These are phyloP conservation scores for Neotropicomus parvogracilis DNA, from an alignment of 1,284 basidiomycete genomes.

Conservation along the genomic window DNA sequence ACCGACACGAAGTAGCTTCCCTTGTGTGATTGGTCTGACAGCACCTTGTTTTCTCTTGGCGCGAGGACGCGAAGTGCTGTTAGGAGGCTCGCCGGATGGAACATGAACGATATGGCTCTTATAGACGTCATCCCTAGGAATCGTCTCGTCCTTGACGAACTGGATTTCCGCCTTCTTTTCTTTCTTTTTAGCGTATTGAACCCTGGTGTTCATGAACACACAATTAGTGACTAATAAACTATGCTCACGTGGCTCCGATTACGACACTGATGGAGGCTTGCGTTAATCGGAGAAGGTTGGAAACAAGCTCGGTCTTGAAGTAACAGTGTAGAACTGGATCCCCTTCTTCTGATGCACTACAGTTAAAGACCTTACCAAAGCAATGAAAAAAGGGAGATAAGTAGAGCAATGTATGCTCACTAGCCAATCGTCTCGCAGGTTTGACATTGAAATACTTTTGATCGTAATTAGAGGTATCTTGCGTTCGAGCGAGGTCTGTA, in stretches of 20 bases:
- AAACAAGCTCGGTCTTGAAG: slow-evolving; percentile 95
- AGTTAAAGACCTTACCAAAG: slow-evolving; percentile 56
- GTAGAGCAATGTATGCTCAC: slow-evolving; percentile 42
- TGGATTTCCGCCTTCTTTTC: slow-evolving; percentile 91
- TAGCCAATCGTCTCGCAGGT: slow-evolving; percentile 93
- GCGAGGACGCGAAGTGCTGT: slow-evolving; percentile 77
- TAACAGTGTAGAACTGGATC: slow-evolving; percentile 89
- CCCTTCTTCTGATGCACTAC: slow-evolving; percentile 82
- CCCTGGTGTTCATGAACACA: slow-evolving; percentile 41
- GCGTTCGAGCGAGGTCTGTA: slow-evolving; percentile 70
- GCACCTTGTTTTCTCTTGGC: slow-evolving; percentile 85
- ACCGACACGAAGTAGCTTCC: slow-evolving; percentile 76
- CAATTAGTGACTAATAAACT: background rate
- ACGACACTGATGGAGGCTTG: slow-evolving; percentile 74
- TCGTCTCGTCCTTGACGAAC: slow-evolving; percentile 85
- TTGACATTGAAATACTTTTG: slow-evolving; percentile 82
- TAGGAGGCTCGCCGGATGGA: slow-evolving; percentile 81
- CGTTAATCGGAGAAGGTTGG: slow-evolving; percentile 80
- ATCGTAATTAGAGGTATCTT: slow-evolving; percentile 90
- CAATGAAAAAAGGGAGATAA: background rate
- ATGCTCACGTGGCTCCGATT: slow-evolving; percentile 70
- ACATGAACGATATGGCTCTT: slow-evolving; percentile 93
- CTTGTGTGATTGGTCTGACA: slow-evolving; percentile 80
- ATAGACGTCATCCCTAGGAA: slow-evolving; percentile 82
- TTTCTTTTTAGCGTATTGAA: slow-evolving; percentile 95